Percentiles rank a stretch among this genome's conserved stretches.
Conservation (phyloP, 73 alveolate species). For the Paramecium bursaria region DNA sequence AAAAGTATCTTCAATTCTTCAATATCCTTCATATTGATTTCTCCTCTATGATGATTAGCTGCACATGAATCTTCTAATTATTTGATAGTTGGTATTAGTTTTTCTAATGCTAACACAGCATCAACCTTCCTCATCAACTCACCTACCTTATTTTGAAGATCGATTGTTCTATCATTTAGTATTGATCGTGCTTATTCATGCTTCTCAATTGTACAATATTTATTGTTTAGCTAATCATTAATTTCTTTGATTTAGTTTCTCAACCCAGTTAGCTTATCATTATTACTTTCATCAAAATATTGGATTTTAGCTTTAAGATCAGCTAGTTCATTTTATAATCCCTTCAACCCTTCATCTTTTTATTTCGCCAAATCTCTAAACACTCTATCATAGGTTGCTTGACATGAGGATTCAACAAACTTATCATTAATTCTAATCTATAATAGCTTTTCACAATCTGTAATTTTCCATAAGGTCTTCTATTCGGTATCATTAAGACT, state of each 20-base stretch:
- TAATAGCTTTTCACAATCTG: slow-evolving; percentile 68
- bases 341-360: slow-evolving; percentile 41
- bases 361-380: slow-evolving; percentile 56
- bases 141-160: not conserved
- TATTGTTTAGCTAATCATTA: not conserved
- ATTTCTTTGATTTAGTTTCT: slow-evolving; percentile 40
- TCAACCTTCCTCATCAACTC: slow-evolving; percentile 34
- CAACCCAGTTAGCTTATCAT: slow-evolving; percentile 10
- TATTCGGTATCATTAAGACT: slow-evolving; percentile 65
- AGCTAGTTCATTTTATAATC: slow-evolving; percentile 17
- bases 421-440: slow-evolving; percentile 62
- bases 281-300: slow-evolving; percentile 38
- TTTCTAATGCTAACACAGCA: slow-evolving; percentile 25
- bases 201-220: slow-evolving; percentile 33
- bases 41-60: slow-evolving; percentile 48
- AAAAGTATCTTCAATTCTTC: slow-evolving; percentile 31
- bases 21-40: slow-evolving; percentile 41
- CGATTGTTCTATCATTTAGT: slow-evolving; percentile 50
- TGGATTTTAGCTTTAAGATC: slow-evolving; percentile 38
- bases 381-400: slow-evolving; percentile 49
- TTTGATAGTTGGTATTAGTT: slow-evolving; percentile 33
- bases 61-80: slow-evolving; percentile 33
- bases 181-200: slow-evolving; percentile 30
- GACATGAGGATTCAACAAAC: slow-evolving; percentile 60
- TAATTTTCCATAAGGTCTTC: slow-evolving; percentile 70